Evolutionary conservation across 2,329 filamentous ascomycete species (phyloP).

Genomic region (Cytospora mali): DNA sequence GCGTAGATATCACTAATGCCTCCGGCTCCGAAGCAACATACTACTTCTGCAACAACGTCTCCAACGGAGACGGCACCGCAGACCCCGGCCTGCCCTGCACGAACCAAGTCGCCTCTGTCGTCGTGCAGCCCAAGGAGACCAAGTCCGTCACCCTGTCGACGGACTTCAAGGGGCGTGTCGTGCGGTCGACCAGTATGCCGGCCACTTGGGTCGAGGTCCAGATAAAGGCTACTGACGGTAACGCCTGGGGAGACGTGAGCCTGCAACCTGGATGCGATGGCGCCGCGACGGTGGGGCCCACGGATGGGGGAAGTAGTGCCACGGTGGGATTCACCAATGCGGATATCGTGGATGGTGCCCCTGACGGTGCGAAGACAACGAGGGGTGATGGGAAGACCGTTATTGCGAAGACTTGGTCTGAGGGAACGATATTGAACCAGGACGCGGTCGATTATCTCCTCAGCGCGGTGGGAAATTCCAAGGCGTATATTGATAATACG

Average conservation of each 20-base stretch:
- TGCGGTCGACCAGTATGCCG: conserved; percentile 19
- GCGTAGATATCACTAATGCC: conserved; percentile 23
- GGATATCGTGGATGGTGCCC: conserved; percentile 7
- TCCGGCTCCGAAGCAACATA: conserved; percentile 20
- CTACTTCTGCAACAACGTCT: conserved; percentile 26
- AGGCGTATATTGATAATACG: conserved; percentile 19
- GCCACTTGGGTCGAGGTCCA: conserved; percentile 27
- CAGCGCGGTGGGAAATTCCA: conserved; percentile 7
- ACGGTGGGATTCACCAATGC: conserved; percentile 13
- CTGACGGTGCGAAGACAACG: conserved; percentile 12
- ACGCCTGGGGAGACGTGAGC: conserved; percentile 23
- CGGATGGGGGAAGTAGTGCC: conserved; percentile 1
- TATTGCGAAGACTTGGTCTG: conserved; percentile 18
- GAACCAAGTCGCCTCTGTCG: conserved; percentile 9
- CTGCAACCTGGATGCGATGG: conserved; percentile 23
- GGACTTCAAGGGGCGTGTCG: conserved; percentile 22
- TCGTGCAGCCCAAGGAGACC: conserved; percentile 13
- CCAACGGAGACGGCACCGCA: conserved; percentile 22
- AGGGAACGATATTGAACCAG: conserved; percentile 14
- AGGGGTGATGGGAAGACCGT: conserved; percentile 17
- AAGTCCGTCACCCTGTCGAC: conserved; percentile 8
- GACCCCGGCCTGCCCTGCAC: conserved; percentile 26
- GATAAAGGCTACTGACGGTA: conserved; percentile 20
- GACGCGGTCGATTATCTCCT: conserved; percentile 17
- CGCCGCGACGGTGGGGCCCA: conserved; percentile 18